Base-by-base conservation (phyloP, 768 basidiomycete genomes). In the Nevesoporus exiguus region DNA sequence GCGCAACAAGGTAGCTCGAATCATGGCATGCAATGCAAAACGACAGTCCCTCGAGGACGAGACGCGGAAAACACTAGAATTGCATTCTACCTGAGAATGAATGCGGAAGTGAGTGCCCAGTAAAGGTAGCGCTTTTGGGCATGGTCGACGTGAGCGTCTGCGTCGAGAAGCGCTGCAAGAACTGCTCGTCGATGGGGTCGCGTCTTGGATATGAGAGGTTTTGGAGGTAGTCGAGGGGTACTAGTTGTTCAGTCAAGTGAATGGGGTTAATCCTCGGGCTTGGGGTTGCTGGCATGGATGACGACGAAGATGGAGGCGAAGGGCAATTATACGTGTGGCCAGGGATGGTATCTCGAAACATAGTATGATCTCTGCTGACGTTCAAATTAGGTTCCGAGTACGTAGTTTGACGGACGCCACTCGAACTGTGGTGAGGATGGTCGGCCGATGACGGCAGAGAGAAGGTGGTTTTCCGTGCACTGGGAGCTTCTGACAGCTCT, bases 141-240 rank as follows among this genome's bases (percentile, higher is more conserved):
- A 56, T 37, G 19, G 61, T 50, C 46, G 59, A 61, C 8, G 66
- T 48, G 37, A 68, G 55, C 0, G 62, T 54, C 21, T 66, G 68
- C 4, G 65, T 73, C 37, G 76, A 73, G 62, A 88, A 83, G 24
- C 80, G 79, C 59, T 81, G 78, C 46, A 88, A 71, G 51, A 84
- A 71, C 54, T 82, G 81, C 60, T 86, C 85, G 61, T 87, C 86
- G 22, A 76, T 74, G 47, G 85, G 83, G 60, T 87, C 79, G 11
- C 86, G 79, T 63, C 77, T 71, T 17, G 80, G 78, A 29, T 74
- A 78, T n/a, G 79, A 69, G 19, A 80, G 72, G 49, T 70, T 77
- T 65, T 83, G 80, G 14, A 87, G 80, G 45, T 82, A 79, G 60
- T 83, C 79, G 29, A 88, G 77, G 43, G 86, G 86, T 11, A 88